Evolutionary conservation across 768 basidiomycete genomes (phyloP).

Genomic region (Agrocybe praecox): DNA sequence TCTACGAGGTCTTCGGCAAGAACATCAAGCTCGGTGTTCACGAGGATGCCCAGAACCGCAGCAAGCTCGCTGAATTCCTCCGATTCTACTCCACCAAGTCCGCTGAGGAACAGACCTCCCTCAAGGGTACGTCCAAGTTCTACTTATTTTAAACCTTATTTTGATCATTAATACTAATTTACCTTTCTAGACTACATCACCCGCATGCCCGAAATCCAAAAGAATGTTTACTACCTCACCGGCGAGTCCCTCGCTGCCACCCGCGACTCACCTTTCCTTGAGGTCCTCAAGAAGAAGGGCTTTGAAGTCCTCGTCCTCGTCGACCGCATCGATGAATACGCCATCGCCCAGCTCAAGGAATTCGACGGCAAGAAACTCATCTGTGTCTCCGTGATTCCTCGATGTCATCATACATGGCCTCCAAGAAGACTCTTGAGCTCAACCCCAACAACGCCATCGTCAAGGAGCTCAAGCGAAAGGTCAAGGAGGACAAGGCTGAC

Average conservation of each 20-base stretch:
- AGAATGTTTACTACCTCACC: conserved; percentile 99
- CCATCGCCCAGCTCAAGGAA: conserved; percentile 98
- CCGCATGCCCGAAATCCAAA: conserved; percentile 98
- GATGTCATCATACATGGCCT: conserved; percentile 99
- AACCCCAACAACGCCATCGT: conserved; percentile 92
- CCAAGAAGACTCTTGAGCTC: conserved; percentile 97
- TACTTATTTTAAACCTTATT: no score
- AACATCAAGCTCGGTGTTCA: conserved; percentile 99
- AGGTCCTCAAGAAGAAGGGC: conserved; percentile 99
- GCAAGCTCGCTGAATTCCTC: conserved; percentile 99
- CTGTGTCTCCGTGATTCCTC: conserved; percentile 95
- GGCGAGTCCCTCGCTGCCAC: conserved; percentile 93
- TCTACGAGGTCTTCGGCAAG: conserved; percentile 98
- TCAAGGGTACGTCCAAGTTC: conserved; percentile 89
- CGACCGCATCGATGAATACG: conserved; percentile 99
- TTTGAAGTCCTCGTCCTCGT: conserved; percentile 97
- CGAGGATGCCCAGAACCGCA: conserved; percentile 98
- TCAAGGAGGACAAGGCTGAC: conserved; percentile 96
- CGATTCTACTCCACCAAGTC: conserved; percentile 98
- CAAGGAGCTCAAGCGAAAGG: conserved; percentile 95
- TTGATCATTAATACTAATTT: no score
- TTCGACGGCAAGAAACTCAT: conserved; percentile 97
- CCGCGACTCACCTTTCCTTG: conserved; percentile 97
- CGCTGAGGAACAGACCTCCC: conserved; percentile 84
- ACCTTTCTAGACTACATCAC: conserved; percentile 89